These are phyloP conservation scores for Cynanchum wilfordii DNA, from an alignment of 257 asterid species.

Conservation along the genomic window DNA sequence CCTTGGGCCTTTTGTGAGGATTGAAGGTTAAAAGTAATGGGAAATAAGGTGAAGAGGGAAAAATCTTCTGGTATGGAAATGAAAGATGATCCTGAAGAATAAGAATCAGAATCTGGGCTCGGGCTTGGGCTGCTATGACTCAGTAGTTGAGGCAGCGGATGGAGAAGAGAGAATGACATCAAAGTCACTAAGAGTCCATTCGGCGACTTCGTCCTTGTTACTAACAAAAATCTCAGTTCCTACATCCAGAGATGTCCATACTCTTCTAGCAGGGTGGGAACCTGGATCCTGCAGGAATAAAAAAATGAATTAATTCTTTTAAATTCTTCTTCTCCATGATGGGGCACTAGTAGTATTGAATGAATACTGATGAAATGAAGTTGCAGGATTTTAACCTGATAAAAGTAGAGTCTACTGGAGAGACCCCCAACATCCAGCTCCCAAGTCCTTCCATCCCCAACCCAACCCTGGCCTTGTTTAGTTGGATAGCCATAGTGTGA, in stretches of 20 bases:
- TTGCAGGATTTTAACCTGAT: slow-evolving; percentile 27
- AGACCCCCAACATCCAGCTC: slow-evolving; percentile 76
- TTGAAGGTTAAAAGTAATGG: background rate
- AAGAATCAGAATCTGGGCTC: no score
- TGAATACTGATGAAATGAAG: no score
- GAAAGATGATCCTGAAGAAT: background rate
- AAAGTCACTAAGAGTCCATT: slow-evolving; percentile 63
- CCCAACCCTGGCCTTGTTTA: slow-evolving; percentile 55
- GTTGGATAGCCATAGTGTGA: slow-evolving; percentile 67
- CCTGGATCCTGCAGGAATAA: slow-evolving; percentile 50
- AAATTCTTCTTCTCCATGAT: no score
- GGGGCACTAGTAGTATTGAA: no score
- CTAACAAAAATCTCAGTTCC: slow-evolving; percentile 77
- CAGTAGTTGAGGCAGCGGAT: background rate
- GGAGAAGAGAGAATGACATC: slow-evolving; percentile 47
- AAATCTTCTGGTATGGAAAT: background rate
- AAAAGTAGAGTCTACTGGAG: slow-evolving; percentile 58
- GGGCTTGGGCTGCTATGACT: background rate
- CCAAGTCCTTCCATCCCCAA: slow-evolving; percentile 49
- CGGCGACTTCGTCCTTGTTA: slow-evolving; percentile 60
- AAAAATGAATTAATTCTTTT: background rate
- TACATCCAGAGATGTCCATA: slow-evolving; percentile 73
- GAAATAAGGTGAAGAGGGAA: background rate
- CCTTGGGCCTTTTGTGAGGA: background rate
- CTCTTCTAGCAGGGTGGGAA: slow-evolving; percentile 53